Percentiles rank a stretch among this genome's conserved stretches.
phyloP scores from a whole-genome alignment of 2,329 filamentous ascomycete genomes.

The Calycina herbarum region DNA sequence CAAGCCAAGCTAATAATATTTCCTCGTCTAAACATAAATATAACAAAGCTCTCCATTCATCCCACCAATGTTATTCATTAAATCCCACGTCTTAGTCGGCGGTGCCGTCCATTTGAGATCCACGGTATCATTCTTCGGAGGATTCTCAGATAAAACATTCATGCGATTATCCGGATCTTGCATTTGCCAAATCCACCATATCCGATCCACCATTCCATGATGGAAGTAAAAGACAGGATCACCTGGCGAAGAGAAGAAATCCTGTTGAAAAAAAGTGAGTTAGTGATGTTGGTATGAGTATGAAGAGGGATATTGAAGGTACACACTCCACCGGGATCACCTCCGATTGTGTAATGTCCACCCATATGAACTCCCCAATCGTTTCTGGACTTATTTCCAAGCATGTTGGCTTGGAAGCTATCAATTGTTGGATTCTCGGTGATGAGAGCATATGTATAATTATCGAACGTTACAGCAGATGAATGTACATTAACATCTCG shows the following conservation, averaged over 20 bases:
- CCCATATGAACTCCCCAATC: slow-evolving; percentile 42
- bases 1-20: no score
- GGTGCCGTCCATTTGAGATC: slow-evolving; percentile 15
- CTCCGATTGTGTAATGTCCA: slow-evolving; percentile 45
- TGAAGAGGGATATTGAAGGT: background rate
- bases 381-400: slow-evolving; percentile 34
- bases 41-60: slow-evolving; percentile 15
- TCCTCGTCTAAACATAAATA: slow-evolving; percentile 26
- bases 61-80: slow-evolving; percentile 17
- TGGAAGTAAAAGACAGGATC: slow-evolving; percentile 49
- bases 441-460: slow-evolving; percentile 40
- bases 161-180: slow-evolving; percentile 41
- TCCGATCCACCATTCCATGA: slow-evolving; percentile 47
- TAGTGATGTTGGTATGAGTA: background rate
- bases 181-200: slow-evolving; percentile 51
- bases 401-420: slow-evolving; percentile 48
- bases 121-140: slow-evolving; percentile 11
- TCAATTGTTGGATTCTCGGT: slow-evolving; percentile 40
- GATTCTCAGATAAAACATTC: slow-evolving; percentile 34
- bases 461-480: slow-evolving; percentile 29
- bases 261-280: slow-evolving; percentile 22
- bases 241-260: slow-evolving; percentile 44
- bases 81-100: slow-evolving; percentile 13
- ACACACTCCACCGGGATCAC: slow-evolving; percentile 44
- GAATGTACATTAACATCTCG: slow-evolving; percentile 42